Conservation (phyloP, 2,329 filamentous ascomycete species). For the Fusarium sp. region DNA sequence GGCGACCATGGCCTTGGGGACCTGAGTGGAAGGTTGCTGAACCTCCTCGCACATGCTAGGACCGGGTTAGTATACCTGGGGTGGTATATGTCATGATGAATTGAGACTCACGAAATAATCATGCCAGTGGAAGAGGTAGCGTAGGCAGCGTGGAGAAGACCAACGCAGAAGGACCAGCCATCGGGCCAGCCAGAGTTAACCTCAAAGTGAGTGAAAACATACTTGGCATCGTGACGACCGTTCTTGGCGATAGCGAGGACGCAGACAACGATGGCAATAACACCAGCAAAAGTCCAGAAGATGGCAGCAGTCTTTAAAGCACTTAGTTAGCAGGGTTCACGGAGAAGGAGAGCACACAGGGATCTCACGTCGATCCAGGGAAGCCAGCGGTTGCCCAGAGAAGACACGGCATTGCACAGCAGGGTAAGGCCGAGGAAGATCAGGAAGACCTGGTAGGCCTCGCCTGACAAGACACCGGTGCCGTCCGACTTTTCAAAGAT, state of each 20-base stretch:
- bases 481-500: constrained; percentile 63
- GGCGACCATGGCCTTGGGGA: constrained; percentile 78
- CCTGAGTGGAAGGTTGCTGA: constrained; percentile 72
- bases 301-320: constrained; percentile 72
- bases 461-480: constrained; percentile 58
- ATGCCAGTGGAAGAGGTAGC: constrained; percentile 82
- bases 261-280: constrained; percentile 73
- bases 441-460: constrained; percentile 75
- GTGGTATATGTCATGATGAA: background rate
- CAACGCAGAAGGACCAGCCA: constrained; percentile 81
- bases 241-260: constrained; percentile 75
- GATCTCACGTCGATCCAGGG: constrained; percentile 75
- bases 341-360: background rate
- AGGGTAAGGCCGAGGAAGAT: constrained; percentile 78
- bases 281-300: constrained; percentile 79
- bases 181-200: constrained; percentile 75
- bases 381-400: constrained; percentile 75
- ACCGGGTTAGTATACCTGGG: constrained; percentile 13
- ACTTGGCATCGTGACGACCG: constrained; percentile 72
- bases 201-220: constrained; percentile 77
- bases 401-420: constrained; percentile 73
- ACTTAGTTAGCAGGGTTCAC: constrained; percentile 12
- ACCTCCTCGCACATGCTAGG: constrained; percentile 80
- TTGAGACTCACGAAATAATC: constrained; percentile 75
- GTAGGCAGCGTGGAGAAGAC: constrained; percentile 78